Conservation (phyloP, 2,329 filamentous ascomycete species). For the Xylariaceae sp. region DNA sequence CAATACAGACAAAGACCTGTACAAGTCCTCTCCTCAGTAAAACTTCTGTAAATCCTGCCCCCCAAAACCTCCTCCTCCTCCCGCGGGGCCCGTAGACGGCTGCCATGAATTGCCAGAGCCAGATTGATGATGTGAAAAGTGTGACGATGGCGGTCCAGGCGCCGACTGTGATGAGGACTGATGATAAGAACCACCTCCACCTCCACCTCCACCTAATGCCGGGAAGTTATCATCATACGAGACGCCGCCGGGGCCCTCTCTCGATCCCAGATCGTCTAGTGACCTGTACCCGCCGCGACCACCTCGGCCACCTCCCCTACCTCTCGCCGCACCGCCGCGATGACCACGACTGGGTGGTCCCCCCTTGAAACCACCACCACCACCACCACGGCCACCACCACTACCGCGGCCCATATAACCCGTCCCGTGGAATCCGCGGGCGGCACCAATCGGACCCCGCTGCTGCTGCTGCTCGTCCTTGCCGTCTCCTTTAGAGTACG, state of each 20-base stretch:
- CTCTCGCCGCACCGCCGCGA: slow-evolving; percentile 27
- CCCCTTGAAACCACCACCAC: slow-evolving; percentile 26
- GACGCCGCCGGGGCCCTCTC: slow-evolving; percentile 42
- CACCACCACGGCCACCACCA: slow-evolving; percentile 37
- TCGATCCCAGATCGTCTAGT: slow-evolving; percentile 57
- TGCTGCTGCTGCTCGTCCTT: too few species aligned
- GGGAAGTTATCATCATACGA: slow-evolving; percentile 42
- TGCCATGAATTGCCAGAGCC: too few species aligned
- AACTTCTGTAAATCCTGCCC: slow-evolving; percentile 37
- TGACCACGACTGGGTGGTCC: slow-evolving; percentile 32
- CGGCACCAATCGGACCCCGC: slow-evolving; percentile 28
- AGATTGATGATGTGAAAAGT: too few species aligned
- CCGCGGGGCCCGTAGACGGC: slow-evolving; percentile 20
- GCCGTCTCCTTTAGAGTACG: slow-evolving; percentile 38
- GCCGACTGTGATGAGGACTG: slow-evolving; percentile 16
- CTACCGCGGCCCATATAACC: slow-evolving; percentile 39
- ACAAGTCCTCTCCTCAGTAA: slow-evolving; percentile 26
- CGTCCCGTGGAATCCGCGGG: slow-evolving; percentile 36
- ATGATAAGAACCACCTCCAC: too few species aligned
- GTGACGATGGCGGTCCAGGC: slow-evolving; percentile 10
- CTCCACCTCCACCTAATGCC: slow-evolving; percentile 24
- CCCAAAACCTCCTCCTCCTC: slow-evolving; percentile 12
- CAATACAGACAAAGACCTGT: neutral
- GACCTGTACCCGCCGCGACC: slow-evolving; percentile 56
- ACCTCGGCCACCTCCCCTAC: slow-evolving; percentile 31